Evolutionary conservation across 805 yeast genomes (phyloP), one percentile per base, ranked within the genome.

Genomic region (Nakazawaea laoshanensis): DNA sequence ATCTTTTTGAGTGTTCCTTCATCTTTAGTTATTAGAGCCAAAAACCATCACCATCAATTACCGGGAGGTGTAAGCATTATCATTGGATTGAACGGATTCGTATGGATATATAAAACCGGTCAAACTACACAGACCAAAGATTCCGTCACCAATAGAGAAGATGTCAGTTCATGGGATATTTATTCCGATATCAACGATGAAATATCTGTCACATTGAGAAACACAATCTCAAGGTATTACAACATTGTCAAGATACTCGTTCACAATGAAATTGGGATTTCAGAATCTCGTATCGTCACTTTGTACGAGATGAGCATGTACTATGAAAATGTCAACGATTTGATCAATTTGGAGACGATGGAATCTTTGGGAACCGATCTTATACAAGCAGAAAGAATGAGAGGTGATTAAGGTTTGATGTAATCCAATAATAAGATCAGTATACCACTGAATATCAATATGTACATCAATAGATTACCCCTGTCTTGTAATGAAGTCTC

Each of bases 61-160:
- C 95, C 96, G 1, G 97, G 96, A n/a, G 84, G 83, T 46, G 85
- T 92, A 21, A 86, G 88, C 45, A 68, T 82, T 30, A 86, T 92
- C 30, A 61, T 94, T 27, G 98, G 99, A 20, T 94, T 89, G 7
- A 92, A 94, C 53, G 98, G 99, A 4, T 89, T 70, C 50, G 71
- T 92, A 29, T 92, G 98, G 98, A 59, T 92, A 32, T 74, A 84
- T 48, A 85, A 85, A 50, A 74, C 92, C 0, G 57, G 65, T 12
- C 48, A 14, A 38, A 34, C 40, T 13, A 37, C 52, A 17, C 29
- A 48, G 4, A 50, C 55, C 9, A 49, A 52, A 44, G 74, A 74
- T 7, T 65, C 84, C 2, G 83, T 89, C 33, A 87, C 96, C 9
- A 68, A 95, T 44, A 60, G 92, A 30, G 96, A 88, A 52, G 96